Percentiles rank a stretch among this genome's conserved stretches.
phyloP scores from a whole-genome alignment of 2,329 filamentous ascomycete species.

The Colletotrichum lupini region DNA sequence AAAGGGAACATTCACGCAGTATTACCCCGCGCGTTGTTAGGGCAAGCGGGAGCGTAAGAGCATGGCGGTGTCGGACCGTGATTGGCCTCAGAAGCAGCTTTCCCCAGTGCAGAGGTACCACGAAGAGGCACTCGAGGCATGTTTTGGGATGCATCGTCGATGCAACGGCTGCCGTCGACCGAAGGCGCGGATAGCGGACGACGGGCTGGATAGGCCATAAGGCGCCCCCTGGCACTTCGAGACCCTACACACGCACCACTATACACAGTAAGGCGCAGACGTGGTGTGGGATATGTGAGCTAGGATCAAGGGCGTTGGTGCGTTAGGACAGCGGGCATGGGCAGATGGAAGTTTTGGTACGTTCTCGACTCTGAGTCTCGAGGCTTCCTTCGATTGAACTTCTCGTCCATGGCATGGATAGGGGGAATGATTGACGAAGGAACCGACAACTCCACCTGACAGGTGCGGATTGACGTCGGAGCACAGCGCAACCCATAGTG shows the following conservation, averaged over 20 bases:
- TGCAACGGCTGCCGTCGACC: background rate
- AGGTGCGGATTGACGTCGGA: constrained; percentile 13
- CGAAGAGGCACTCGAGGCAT: background rate
- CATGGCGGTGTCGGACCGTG: background rate
- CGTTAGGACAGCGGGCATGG: constrained; percentile 11
- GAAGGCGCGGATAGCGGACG: constrained; percentile 1
- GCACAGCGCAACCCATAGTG: background rate
- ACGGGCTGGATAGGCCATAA: background rate
- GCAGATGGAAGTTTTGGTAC: constrained; percentile 10
- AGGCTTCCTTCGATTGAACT: constrained; percentile 1
- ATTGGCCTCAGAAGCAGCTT: constrained; percentile 5
- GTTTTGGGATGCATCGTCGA: background rate
- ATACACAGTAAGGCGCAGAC: background rate
- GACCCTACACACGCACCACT: background rate
- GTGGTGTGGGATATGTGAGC: background rate
- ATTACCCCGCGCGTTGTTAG: constrained; percentile 27
- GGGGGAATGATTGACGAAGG: constrained; percentile 2
- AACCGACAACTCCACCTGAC: constrained; percentile 18
- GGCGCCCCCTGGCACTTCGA: background rate
- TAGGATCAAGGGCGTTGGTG: constrained; percentile 9
- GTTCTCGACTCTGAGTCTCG: background rate
- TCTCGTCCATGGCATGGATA: background rate
- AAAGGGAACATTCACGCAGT: background rate
- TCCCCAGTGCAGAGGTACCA: background rate
- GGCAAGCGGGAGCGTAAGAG: constrained; percentile 4